A percentile compares a stretch with the other conserved stretches of the same genome.
phyloP scores from a whole-genome alignment of 768 basidiomycete genomes.

The Collybia sp. region DNA sequence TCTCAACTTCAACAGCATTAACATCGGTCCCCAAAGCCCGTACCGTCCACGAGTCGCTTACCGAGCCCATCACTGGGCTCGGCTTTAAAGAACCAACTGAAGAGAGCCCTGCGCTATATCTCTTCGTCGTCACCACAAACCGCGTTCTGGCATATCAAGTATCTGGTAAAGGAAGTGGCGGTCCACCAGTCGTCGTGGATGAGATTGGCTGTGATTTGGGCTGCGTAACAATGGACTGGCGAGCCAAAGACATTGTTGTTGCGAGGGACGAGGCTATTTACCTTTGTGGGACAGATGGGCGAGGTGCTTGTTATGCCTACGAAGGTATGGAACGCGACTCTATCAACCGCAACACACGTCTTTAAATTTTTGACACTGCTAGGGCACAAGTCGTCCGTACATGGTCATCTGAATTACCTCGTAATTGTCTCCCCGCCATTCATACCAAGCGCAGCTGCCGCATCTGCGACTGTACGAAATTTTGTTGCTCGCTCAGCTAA shows the following conservation, averaged over 20 bases:
- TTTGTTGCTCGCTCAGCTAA: conserved; percentile 51
- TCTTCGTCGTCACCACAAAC: conserved; percentile 89
- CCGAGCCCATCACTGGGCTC: conserved; percentile 90
- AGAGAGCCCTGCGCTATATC: conserved; percentile 41
- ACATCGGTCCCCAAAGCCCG: conserved; percentile 83
- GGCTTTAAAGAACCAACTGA: conserved; percentile 72
- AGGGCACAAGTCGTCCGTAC: conserved; percentile 77
- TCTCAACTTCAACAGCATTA: conserved; percentile 65
- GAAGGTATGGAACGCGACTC: conserved; percentile 55
- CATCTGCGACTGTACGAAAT: conserved; percentile 74
- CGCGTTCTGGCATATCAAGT: conserved; percentile 75
- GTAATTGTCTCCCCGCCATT: conserved; percentile 89
- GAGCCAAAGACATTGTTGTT: conserved; percentile 69
- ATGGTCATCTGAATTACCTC: conserved; percentile 78
- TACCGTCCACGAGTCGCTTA: conserved; percentile 74
- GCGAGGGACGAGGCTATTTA: conserved; percentile 93
- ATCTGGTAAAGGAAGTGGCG: conserved; percentile 66
- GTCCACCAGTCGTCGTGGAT: conserved; percentile 66
- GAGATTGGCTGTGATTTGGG: conserved; percentile 83
- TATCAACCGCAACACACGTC: background rate
- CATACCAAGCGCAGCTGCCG: conserved; percentile 55
- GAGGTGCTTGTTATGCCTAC: conserved; percentile 84
- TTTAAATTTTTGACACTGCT: conserved; percentile 3
- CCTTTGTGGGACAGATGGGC: conserved; percentile 73
- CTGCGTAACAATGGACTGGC: conserved; percentile 80